Evolutionary conservation across 208 protist genomes (phyloP).

Genomic region (Crithidia thermophila): DNA sequence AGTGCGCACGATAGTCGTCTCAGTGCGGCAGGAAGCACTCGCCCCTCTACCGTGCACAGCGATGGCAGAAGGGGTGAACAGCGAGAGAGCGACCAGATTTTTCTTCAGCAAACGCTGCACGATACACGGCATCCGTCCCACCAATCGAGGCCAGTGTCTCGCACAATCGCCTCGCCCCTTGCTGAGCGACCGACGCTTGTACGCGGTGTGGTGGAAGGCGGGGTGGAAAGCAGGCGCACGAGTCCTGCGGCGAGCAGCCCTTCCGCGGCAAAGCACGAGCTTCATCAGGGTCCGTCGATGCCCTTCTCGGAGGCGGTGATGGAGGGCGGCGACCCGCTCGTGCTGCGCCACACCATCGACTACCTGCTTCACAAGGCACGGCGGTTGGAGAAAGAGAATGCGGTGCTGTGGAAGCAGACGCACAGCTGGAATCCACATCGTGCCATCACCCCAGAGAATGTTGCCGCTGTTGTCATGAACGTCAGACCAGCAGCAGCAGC

Average conservation of each 20-base stretch:
- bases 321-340: slow-evolving; percentile 28
- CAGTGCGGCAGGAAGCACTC: background rate
- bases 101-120: too few species aligned
- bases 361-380: slow-evolving; percentile 29
- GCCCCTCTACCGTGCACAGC: background rate
- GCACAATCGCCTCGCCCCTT: background rate
- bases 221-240: slow-evolving; percentile 1
- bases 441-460: background rate
- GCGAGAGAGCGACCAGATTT: too few species aligned
- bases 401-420: slow-evolving; percentile 24
- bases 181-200: background rate
- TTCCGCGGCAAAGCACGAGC: background rate
- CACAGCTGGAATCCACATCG: slow-evolving; percentile 35
- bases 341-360: slow-evolving; percentile 30
- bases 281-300: background rate
- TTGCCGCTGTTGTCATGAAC: background rate
- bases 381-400: slow-evolving; percentile 30
- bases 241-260: background rate
- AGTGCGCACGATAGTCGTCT: background rate
- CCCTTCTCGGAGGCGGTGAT: slow-evolving; percentile 11
- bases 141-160: background rate
- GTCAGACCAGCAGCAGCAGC: background rate
- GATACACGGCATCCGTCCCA: too few species aligned
- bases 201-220: background rate
- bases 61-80: too few species aligned